Base-by-base conservation (phyloP, 2,329 filamentous ascomycete species). In the Capronia epimyces region DNA sequence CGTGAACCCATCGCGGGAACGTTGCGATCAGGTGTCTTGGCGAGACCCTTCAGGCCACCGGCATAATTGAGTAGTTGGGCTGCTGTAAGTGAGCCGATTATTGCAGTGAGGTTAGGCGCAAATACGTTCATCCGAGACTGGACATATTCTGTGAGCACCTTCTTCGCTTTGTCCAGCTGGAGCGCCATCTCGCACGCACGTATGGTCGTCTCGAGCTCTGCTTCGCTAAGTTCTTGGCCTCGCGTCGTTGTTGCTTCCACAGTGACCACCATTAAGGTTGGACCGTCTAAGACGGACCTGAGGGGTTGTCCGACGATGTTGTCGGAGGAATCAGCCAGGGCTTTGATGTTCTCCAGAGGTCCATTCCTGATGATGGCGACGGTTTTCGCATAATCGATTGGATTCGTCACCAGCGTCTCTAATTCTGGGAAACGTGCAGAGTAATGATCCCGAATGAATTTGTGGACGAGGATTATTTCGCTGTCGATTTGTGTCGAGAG, bases 91-190 rank as follows among this genome's bases (percentile, higher is more conserved):
- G 91, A 93, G 15, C 93, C 93, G 51, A 98, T 87, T 15, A 98
- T 79, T 1, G 83, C 84, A 0, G 93, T 95, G 47, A 97, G 72
- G 63, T 98, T 98, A 0, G 93, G 93, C 3, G 93, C 93, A 65
- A 97, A 97, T 27, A 95, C 77, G 60, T 86, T 93, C 88, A 98
- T 97, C 55, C 93, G 87, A 29, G 91, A 96, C 70, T 96, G 88
- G 13, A 98, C 93, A 64, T 95, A 98, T 66, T 93, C 86, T 1
- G 88, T 95, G 48, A 98, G 77, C 0, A 83, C 86, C 55, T 80
- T 84, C 69, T 96, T 96, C 22, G 91, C 89, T 59, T 79, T 83
- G 66, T 97, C 89, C 8, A 98, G 81, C 31, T 83, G 79, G n/a
- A 97, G 76, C 8, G 88, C 85, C 81, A 94, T 93, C 58, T 89